phyloP scores from a whole-genome alignment of 495 filamentous ascomycete genomes.

The Xylaria telfairii region DNA sequence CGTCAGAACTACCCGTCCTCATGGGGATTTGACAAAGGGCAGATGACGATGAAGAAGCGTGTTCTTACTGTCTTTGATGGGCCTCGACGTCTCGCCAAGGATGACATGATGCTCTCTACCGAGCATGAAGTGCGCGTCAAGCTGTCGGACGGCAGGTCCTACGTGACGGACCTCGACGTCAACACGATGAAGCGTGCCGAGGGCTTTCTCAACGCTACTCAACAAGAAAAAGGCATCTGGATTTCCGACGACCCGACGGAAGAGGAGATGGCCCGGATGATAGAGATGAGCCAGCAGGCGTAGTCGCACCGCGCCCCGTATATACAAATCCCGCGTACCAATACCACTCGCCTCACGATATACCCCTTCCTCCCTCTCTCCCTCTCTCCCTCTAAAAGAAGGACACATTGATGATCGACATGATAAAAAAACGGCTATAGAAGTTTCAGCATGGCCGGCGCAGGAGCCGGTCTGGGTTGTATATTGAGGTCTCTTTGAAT shows the following conservation, averaged over 20 bases:
- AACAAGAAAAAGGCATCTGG: conserved; percentile 87
- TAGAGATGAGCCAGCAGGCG: conserved; percentile 38
- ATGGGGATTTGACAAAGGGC: conserved; percentile 88
- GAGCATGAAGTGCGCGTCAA: conserved; percentile 91
- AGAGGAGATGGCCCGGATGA: conserved; percentile 53
- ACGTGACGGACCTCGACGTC: conserved; percentile 93
- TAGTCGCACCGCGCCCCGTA: background rate
- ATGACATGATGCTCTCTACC: conserved; percentile 98
- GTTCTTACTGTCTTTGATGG: conserved; percentile 94
- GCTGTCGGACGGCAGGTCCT: conserved; percentile 72
- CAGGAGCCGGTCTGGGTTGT: conserved; percentile 18
- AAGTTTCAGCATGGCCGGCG: conserved; percentile 14
- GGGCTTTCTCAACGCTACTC: conserved; percentile 75
- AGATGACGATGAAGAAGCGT: conserved; percentile 98
- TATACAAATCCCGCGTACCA: background rate
- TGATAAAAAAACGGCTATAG: conserved; percentile 26
- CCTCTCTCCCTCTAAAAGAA: background rate
- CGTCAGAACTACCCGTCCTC: conserved; percentile 88
- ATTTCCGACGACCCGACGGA: conserved; percentile 59
- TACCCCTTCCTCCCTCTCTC: background rate
- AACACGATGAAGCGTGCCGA: conserved; percentile 86
- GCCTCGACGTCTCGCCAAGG: conserved; percentile 85
- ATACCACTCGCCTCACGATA: background rate
- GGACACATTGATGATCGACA: conserved; percentile 22
- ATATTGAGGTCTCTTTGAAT: conserved; percentile 18